phyloP scores from a whole-genome alignment of 129 eudicot genomes.

The Flaveria brownii region DNA sequence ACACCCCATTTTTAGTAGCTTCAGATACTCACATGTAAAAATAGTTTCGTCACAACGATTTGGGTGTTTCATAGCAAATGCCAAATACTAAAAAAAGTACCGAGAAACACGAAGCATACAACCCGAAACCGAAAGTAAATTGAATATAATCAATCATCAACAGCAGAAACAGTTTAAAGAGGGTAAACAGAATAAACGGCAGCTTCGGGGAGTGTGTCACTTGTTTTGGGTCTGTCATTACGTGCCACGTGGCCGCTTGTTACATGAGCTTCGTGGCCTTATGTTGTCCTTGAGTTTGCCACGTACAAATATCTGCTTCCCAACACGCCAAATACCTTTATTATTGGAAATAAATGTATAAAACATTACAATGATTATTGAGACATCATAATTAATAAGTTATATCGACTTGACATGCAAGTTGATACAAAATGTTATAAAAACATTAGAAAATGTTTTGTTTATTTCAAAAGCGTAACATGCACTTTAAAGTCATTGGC shows the following conservation, averaged over 20 bases:
- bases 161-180: not conserved
- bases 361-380: constrained; percentile 7
- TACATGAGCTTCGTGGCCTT: constrained; percentile 29
- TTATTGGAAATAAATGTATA: not conserved
- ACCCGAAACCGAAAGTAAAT: not conserved
- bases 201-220: not conserved
- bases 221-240: not conserved
- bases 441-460: not conserved
- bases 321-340: not conserved
- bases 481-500: not conserved
- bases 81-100: too few species aligned
- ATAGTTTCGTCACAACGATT: too few species aligned
- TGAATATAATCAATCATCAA: not conserved
- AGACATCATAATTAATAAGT: not conserved
- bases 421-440: not conserved
- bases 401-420: not conserved
- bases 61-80: too few species aligned
- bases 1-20: too few species aligned
- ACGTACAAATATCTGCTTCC: constrained; percentile 14
- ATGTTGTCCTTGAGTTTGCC: constrained; percentile 19
- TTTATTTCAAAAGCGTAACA: constrained; percentile 8
- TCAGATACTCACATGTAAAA: too few species aligned
- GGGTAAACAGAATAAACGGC: not conserved
- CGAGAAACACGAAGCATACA: too few species aligned
- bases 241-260: constrained; percentile 11